Evolutionary conservation across 306 rosid species (phyloP).

Genomic region (Vachellia collinsii): DNA sequence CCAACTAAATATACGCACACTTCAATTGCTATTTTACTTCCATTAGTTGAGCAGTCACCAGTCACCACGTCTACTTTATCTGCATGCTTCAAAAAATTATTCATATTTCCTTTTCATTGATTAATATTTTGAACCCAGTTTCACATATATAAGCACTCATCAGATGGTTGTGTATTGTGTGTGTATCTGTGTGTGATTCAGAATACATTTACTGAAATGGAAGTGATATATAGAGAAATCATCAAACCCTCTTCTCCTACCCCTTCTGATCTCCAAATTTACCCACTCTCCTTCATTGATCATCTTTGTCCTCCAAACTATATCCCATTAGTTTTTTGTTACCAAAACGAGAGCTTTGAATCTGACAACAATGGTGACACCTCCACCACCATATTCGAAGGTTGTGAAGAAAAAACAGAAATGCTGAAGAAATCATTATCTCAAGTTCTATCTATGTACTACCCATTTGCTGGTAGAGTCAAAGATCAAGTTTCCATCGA

Average conservation of each 20-base stretch:
- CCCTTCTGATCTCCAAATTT: slow-evolving; percentile 36
- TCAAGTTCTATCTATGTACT: neutral
- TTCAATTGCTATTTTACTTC: neutral
- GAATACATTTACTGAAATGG: neutral
- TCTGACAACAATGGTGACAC: neutral
- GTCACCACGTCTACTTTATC: neutral
- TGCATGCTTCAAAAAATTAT: neutral
- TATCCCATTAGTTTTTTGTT: slow-evolving; percentile 47
- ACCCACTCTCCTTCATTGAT: slow-evolving; percentile 45
- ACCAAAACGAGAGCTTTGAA: neutral
- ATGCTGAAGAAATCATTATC: slow-evolving; percentile 36
- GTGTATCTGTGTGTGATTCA: no score
- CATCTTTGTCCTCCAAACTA: slow-evolving; percentile 18
- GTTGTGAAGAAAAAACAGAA: neutral
- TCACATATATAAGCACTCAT: no score
- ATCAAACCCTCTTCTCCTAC: slow-evolving; percentile 60
- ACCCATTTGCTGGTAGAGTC: slow-evolving; percentile 3
- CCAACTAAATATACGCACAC: neutral
- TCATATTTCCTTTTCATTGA: neutral
- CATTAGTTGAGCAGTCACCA: neutral
- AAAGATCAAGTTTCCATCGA: slow-evolving; percentile 5
- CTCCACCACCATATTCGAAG: neutral
- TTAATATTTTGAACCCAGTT: neutral
- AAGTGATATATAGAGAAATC: slow-evolving; percentile 48
- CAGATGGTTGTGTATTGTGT: no score